phyloP scores from a whole-genome alignment of 1,284 basidiomycete genomes.

The Apiotrichum gamsii region DNA sequence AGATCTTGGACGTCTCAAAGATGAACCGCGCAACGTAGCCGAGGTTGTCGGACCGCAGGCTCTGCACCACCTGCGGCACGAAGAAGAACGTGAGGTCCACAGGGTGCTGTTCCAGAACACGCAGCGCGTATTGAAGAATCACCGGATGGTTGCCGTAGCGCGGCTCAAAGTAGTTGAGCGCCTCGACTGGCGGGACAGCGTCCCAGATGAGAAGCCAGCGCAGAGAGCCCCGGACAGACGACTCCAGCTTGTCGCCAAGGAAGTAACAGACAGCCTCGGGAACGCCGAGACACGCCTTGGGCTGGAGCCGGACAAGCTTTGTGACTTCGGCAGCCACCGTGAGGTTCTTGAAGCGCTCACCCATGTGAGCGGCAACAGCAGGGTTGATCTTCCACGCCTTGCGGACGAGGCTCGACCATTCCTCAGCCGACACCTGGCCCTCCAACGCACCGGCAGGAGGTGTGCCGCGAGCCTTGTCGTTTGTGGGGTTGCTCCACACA shows the following conservation, averaged over 20 bases:
- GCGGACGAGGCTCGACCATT: constrained; percentile 64
- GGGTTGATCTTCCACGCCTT: constrained; percentile 80
- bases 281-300: constrained; percentile 63
- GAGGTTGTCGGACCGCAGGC: constrained; percentile 76
- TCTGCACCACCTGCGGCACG: constrained; percentile 97
- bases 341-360: constrained; percentile 74
- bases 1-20: constrained; percentile 95
- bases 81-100: constrained; percentile 98
- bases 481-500: constrained; percentile 87
- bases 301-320: constrained; percentile 66
- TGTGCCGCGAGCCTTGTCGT: constrained; percentile 56
- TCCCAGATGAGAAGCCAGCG: constrained; percentile 84
- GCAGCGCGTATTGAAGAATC: constrained; percentile 92
- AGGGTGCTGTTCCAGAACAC: constrained; percentile 89
- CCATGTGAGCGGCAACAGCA: constrained; percentile 71
- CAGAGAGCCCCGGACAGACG: constrained; percentile 1
- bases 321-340: constrained; percentile 63
- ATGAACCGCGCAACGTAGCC: constrained; percentile 95
- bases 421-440: constrained; percentile 30
- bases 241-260: constrained; percentile 64
- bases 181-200: constrained; percentile 78
- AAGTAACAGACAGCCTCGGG: constrained; percentile 76
- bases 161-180: constrained; percentile 78
- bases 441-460: background rate
- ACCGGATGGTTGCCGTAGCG: constrained; percentile 76